Base-by-base conservation (phyloP, 176 grass and related monocot species). In the Elaeis guineensis region DNA sequence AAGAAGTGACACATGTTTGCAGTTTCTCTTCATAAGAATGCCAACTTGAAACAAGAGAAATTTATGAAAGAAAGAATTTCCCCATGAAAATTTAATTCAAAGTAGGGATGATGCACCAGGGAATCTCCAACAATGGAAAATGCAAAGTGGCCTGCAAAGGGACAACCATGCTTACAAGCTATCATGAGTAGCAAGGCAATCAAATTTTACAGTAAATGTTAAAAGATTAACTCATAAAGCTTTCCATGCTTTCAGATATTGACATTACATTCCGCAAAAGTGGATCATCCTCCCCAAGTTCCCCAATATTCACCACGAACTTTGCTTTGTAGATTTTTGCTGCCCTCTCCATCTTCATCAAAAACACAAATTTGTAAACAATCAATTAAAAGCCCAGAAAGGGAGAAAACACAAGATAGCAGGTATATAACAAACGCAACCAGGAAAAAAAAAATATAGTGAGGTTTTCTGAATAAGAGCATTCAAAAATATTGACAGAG, bases 301-400 rank as follows among this genome's bases (percentile, higher is more conserved):
- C 59, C 74, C 75, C 78, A 80, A 85, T 63, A 63, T 87, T 49
- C 55, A 96, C 57, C 69, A 96, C 78, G 24, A 90, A 90, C 30
- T 78, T 87, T 44, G 77, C 86, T 21, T 72, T 62, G 74, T 90
- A 80, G 56, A 62, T 25, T 39, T 80, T 82, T 57, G 92, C 54
- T 57, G 65, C 51, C 65, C 30, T 72, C 26, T 62, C 72, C 87
- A 96, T 96, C 86, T 96, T 90, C 75, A 80, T 29, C 57, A 16
- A 80, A 20, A 56, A 44, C n/a, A 26, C 0, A 73, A 54, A 28
- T 68, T 44, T 16, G 8, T 65, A 51, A 44, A 11, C 35, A 44
- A 44, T 44, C 35, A 44, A 44, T 44, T 17, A 69, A 57, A 69
- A 49, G 26, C 0, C 4, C 5, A 49, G 17, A 56, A 57, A 22